These are phyloP conservation scores for Nyctanthes arbortristis DNA, from an alignment of 257 asterid species.

Conservation along the genomic window DNA sequence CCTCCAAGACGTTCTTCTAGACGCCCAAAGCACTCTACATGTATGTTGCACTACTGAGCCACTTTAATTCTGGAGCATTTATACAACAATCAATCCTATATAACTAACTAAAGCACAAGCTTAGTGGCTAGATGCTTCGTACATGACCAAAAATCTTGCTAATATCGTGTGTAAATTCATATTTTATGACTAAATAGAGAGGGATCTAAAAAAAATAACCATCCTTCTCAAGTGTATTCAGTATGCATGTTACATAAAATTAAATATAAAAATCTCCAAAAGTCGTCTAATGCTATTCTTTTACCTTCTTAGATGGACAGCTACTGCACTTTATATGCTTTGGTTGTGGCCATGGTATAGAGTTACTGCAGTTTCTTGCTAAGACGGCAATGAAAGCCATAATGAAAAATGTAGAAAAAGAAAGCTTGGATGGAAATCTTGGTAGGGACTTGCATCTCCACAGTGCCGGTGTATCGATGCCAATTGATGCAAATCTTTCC, in stretches of 20 bases:
- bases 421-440: slow-evolving; percentile 33
- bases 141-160: neutral
- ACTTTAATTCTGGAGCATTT: too few species aligned
- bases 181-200: neutral
- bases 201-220: neutral
- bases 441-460: slow-evolving; percentile 34
- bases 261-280: neutral
- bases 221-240: neutral
- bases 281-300: slow-evolving; percentile 22
- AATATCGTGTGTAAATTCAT: neutral
- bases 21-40: neutral
- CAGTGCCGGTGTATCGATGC: slow-evolving; percentile 40
- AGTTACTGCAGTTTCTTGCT: slow-evolving; percentile 38
- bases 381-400: slow-evolving; percentile 35
- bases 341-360: slow-evolving; percentile 28
- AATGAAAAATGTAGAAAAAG: slow-evolving; percentile 43
- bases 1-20: neutral
- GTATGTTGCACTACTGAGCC: neutral
- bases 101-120: neutral
- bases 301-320: slow-evolving; percentile 31
- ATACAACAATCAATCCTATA: neutral
- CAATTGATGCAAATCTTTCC: slow-evolving; percentile 76
- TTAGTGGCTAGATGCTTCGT: neutral
- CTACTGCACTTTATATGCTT: slow-evolving; percentile 22
- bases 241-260: neutral